Conservation (phyloP, 2,329 filamentous ascomycete genomes). For the Trichoderma sp. region DNA sequence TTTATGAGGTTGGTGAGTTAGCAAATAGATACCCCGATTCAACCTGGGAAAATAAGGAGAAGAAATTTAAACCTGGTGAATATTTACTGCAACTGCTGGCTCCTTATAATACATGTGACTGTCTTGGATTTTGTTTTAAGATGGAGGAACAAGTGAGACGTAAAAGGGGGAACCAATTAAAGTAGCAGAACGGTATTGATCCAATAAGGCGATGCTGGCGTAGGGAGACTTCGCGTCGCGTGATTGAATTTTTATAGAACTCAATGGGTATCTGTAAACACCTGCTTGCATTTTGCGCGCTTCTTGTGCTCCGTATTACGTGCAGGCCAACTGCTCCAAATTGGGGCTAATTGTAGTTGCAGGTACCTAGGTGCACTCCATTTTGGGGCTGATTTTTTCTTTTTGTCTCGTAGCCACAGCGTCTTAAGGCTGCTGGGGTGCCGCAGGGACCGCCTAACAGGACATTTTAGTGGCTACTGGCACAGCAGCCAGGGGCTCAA, state of each 20-base stretch:
- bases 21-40: slow-evolving; percentile 21
- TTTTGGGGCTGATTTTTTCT: not conserved
- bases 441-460: not conserved
- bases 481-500: not conserved
- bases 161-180: not conserved
- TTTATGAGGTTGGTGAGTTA: slow-evolving; percentile 12
- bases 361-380: not conserved
- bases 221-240: slow-evolving; percentile 4
- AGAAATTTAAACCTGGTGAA: slow-evolving; percentile 7
- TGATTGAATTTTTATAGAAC: not conserved
- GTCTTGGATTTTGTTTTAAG: not conserved
- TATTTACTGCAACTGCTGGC: not conserved
- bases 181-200: not conserved
- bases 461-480: not conserved
- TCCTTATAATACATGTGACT: not conserved
- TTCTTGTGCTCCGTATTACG: not conserved
- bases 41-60: slow-evolving; percentile 20
- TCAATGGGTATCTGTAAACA: not conserved
- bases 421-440: not conserved
- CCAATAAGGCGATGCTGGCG: not conserved
- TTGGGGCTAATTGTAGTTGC: not conserved
- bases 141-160: not conserved
- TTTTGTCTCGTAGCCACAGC: not conserved
- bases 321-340: not conserved
- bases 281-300: not conserved